Conservation (phyloP, 1,139 yeast genomes). For the Debaryomyces nepalensis region DNA sequence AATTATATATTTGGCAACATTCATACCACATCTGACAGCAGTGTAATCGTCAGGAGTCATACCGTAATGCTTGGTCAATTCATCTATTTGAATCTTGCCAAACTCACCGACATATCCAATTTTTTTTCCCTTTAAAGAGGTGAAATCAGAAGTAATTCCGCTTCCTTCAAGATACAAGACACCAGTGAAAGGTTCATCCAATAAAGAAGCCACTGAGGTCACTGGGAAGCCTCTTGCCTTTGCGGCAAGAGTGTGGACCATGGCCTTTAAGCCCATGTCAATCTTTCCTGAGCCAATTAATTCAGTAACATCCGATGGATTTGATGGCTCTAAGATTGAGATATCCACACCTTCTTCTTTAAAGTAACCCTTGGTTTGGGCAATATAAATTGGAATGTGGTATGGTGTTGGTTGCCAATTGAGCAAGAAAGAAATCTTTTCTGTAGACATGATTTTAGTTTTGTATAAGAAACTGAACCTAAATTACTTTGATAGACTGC, state of each 20-base stretch:
- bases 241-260: constrained; percentile 65
- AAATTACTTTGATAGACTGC: too few species aligned
- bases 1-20: constrained; percentile 58
- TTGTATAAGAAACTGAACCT: too few species aligned
- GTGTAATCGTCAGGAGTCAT: constrained; percentile 61
- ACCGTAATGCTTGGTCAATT: constrained; percentile 57
- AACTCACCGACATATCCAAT: constrained; percentile 65
- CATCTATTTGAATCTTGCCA: constrained; percentile 63
- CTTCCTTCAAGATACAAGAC: constrained; percentile 55
- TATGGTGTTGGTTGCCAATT: constrained; percentile 65
- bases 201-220: constrained; percentile 57
- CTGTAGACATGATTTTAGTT: constrained; percentile 25
- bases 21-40: constrained; percentile 67
- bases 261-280: constrained; percentile 64
- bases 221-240: constrained; percentile 64
- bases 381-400: constrained; percentile 58
- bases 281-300: constrained; percentile 60
- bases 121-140: constrained; percentile 54
- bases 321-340: constrained; percentile 59
- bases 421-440: constrained; percentile 55
- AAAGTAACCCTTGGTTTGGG: constrained; percentile 56
- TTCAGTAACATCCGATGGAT: constrained; percentile 63
- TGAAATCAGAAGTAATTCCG: constrained; percentile 57
- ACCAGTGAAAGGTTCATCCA: constrained; percentile 65
- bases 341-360: constrained; percentile 55